These are phyloP conservation scores for Chlorella ohadii DNA, from an alignment of 139 green algal genomes.

Conservation along the genomic window DNA sequence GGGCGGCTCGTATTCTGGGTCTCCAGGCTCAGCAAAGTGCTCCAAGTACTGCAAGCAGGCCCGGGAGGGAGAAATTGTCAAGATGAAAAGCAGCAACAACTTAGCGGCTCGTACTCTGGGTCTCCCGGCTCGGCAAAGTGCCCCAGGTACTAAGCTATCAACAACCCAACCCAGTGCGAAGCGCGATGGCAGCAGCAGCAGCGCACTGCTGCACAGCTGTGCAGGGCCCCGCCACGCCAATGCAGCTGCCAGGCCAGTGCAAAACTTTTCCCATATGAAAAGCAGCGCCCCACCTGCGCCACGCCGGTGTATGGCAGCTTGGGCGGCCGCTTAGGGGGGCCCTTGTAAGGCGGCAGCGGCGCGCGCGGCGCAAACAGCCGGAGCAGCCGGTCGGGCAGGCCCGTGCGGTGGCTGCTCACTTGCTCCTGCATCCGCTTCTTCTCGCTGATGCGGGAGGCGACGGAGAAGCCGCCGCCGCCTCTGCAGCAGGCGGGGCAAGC, in stretches of 20 bases:
- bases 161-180: no score
- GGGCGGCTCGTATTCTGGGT: slow-evolving; percentile 81
- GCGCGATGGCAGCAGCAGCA: no score
- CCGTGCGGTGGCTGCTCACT: slow-evolving; percentile 74
- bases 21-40: slow-evolving; percentile 72
- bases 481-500: not conserved
- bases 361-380: slow-evolving; percentile 73
- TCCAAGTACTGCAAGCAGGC: slow-evolving; percentile 49
- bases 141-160: slow-evolving; percentile 65
- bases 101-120: slow-evolving; percentile 81
- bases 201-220: no score
- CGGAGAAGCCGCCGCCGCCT: slow-evolving; percentile 31
- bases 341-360: slow-evolving; percentile 30
- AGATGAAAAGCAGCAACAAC: no score
- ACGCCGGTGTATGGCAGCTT: slow-evolving; percentile 68
- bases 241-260: no score
- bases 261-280: no score
- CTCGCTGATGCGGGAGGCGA: slow-evolving; percentile 41
- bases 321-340: slow-evolving; percentile 39
- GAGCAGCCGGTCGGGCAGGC: slow-evolving; percentile 77
- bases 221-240: no score
- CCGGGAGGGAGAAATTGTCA: no score
- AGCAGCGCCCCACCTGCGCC: slow-evolving; percentile 7
- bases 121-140: slow-evolving; percentile 77
- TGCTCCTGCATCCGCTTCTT: slow-evolving; percentile 58